Conservation (phyloP, 768 basidiomycete species). For the Panaeolus cyanescens region DNA sequence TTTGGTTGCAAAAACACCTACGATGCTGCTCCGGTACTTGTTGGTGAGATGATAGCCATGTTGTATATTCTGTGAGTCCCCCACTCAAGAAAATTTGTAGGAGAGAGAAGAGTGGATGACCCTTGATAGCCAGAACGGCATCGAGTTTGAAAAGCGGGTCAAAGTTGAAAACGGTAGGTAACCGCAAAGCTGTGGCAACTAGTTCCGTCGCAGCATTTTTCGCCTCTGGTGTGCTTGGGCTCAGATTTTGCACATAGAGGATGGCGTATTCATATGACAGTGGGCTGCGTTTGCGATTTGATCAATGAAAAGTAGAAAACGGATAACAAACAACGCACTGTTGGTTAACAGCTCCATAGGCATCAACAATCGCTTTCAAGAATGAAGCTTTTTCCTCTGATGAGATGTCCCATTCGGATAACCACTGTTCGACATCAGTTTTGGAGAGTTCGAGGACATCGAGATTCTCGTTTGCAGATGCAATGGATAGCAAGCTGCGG, state of each 20-base stretch:
- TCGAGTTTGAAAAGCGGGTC: conserved; percentile 80
- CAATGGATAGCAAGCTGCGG: conserved; percentile 58
- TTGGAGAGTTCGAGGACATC: conserved; percentile 60
- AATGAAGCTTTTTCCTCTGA: conserved; percentile 65
- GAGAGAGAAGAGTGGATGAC: conserved; percentile 74
- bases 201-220: conserved; percentile 57
- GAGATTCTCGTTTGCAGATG: conserved; percentile 62
- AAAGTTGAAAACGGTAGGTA: conserved; percentile 76
- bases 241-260: conserved; percentile 61
- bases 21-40: conserved; percentile 57
- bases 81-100: conserved; percentile 72
- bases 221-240: conserved; percentile 51
- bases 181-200: conserved; percentile 65
- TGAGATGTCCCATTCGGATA: conserved; percentile 73
- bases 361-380: conserved; percentile 62
- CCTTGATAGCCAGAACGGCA: conserved; percentile 62
- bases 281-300: conserved; percentile 37
- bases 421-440: conserved; percentile 72
- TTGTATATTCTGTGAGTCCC: conserved; percentile 59
- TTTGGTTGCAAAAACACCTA: conserved; percentile 29
- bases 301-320: background rate
- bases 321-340: conserved; percentile 44
- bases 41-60: conserved; percentile 58
- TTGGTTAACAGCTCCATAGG: conserved; percentile 57
- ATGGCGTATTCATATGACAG: conserved; percentile 67